Percentiles rank a stretch among this genome's conserved stretches.
These are phyloP conservation scores for Taphrina communis DNA, from an alignment of 1,139 yeast species.

Conservation along the genomic window DNA sequence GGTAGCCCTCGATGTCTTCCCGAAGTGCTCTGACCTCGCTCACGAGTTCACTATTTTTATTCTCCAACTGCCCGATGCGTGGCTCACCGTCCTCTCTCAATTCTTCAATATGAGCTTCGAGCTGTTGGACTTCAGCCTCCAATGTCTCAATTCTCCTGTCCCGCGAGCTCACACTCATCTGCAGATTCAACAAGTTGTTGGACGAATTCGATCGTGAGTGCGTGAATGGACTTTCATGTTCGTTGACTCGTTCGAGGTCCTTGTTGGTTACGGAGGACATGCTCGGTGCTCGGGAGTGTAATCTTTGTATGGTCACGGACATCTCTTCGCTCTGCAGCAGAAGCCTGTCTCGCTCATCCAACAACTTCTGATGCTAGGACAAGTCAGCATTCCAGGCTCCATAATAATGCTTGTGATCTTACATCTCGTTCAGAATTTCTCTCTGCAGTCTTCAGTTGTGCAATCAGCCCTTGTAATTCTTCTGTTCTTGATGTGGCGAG, in stretches of 20 bases:
- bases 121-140: slow-evolving; percentile 1
- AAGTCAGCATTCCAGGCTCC: neutral
- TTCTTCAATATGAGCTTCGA: slow-evolving; percentile 10
- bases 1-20: slow-evolving; percentile 34
- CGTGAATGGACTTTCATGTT: slow-evolving; percentile 4
- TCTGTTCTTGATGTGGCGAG: neutral
- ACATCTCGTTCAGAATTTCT: slow-evolving; percentile 9
- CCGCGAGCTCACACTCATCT: slow-evolving; percentile 21
- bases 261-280: neutral
- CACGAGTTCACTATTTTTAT: slow-evolving; percentile 8
- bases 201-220: slow-evolving; percentile 14
- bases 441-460: slow-evolving; percentile 1
- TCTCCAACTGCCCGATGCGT: slow-evolving; percentile 13
- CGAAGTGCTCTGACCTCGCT: slow-evolving; percentile 14
- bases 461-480: neutral
- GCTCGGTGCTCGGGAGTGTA: slow-evolving; percentile 8
- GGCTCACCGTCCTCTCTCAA: slow-evolving; percentile 9
- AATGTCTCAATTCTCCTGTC: slow-evolving; percentile 24
- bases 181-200: slow-evolving; percentile 20
- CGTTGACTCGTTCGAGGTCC: neutral
- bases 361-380: slow-evolving; percentile 4
- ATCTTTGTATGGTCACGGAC: slow-evolving; percentile 22
- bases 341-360: slow-evolving; percentile 2
- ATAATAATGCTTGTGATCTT: neutral
- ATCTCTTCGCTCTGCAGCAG: slow-evolving; percentile 5